Evolutionary conservation across 2,329 filamentous ascomycete genomes (phyloP).

Genomic region (Thielaviopsis euricoi): DNA sequence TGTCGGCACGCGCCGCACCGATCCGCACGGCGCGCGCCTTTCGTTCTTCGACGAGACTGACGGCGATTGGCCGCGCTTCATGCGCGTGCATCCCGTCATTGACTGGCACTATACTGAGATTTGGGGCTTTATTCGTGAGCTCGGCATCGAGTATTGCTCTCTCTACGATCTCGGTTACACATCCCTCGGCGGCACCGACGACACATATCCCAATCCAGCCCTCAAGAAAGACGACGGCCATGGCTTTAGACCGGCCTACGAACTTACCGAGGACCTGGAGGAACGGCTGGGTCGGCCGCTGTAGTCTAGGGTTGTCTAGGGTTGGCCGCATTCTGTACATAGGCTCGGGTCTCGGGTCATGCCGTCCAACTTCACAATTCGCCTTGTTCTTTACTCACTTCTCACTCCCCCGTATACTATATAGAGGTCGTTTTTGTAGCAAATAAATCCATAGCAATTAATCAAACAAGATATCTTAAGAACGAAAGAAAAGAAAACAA

Average conservation of each 20-base stretch:
- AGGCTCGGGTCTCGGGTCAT: neutral
- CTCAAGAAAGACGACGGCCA: slow-evolving; percentile 25
- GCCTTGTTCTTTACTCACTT: too few relatives aligned
- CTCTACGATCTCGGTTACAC: slow-evolving; percentile 84
- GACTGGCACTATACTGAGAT: slow-evolving; percentile 96
- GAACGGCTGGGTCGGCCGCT: slow-evolving; percentile 59
- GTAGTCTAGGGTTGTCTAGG: neutral
- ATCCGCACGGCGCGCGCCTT: slow-evolving; percentile 70
- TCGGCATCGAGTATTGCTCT: slow-evolving; percentile 68
- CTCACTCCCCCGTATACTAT: neutral
- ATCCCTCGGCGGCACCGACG: slow-evolving; percentile 72
- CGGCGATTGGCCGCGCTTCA: slow-evolving; percentile 75
- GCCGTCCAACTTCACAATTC: too few relatives aligned
- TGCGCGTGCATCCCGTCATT: slow-evolving; percentile 87
- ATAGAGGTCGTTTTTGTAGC: neutral
- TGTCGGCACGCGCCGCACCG: slow-evolving; percentile 76
- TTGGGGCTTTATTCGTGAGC: slow-evolving; percentile 70
- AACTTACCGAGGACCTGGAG: slow-evolving; percentile 56
- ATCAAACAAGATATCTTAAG: neutral
- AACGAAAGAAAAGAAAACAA: neutral
- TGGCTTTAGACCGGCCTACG: slow-evolving; percentile 55
- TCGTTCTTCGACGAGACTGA: slow-evolving; percentile 80
- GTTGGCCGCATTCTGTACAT: neutral
- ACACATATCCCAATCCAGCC: slow-evolving; percentile 79
- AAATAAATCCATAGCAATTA: neutral